A percentile compares a stretch with the other conserved stretches of the same genome.
Conservation (phyloP, 2,329 filamentous ascomycete genomes). For the Zymoseptoria ardabiliae region DNA sequence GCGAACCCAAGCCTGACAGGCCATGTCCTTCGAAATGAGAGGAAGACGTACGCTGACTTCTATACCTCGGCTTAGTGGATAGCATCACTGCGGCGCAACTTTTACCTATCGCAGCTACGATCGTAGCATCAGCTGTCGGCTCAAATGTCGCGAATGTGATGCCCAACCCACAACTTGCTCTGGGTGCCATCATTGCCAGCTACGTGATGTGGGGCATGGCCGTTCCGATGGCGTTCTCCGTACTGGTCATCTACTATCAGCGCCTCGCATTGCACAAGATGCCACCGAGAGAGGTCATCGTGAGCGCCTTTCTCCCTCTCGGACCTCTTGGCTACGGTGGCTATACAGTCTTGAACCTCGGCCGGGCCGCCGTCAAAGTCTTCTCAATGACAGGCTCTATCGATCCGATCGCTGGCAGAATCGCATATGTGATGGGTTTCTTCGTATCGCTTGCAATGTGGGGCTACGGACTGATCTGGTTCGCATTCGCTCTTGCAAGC, state of each 20-base stretch:
- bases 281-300: slow-evolving; percentile 59
- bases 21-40: too few relatives aligned
- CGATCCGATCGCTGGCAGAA: slow-evolving; percentile 39
- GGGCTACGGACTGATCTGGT: slow-evolving; percentile 44
- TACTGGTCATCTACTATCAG: slow-evolving; percentile 63
- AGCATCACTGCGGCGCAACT: slow-evolving; percentile 57
- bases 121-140: slow-evolving; percentile 58
- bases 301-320: slow-evolving; percentile 60
- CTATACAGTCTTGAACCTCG: slow-evolving; percentile 36
- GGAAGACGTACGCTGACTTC: neutral
- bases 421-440: slow-evolving; percentile 47
- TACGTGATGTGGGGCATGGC: slow-evolving; percentile 65
- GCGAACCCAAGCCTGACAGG: neutral
- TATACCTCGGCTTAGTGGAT: slow-evolving; percentile 40
- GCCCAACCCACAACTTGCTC: slow-evolving; percentile 45
- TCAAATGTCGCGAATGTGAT: slow-evolving; percentile 54
- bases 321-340: slow-evolving; percentile 58
- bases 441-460: slow-evolving; percentile 48
- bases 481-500: slow-evolving; percentile 41
- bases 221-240: slow-evolving; percentile 52
- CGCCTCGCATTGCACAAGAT: slow-evolving; percentile 60
- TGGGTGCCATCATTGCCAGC: slow-evolving; percentile 56
- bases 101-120: slow-evolving; percentile 57
- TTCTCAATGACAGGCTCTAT: slow-evolving; percentile 7
- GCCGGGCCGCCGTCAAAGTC: slow-evolving; percentile 22